Percentiles rank a stretch among this genome's conserved stretches.
Evolutionary conservation across 176 grass and related monocot species (phyloP).

Genomic region (Triticum monococcum): DNA sequence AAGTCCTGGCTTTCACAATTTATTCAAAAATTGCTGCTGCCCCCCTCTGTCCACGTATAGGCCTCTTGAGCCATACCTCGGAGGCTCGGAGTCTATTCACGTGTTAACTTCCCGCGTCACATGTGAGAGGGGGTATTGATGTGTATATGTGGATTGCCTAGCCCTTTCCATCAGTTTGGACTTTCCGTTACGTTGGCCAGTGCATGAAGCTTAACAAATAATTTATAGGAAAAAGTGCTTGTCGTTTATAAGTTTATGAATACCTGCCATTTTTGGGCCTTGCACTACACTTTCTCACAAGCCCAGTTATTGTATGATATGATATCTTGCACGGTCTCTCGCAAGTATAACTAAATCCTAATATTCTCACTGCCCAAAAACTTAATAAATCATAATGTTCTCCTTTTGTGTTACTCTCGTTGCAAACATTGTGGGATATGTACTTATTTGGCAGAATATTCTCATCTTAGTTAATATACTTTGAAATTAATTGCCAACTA

Average conservation of each 20-base stretch:
- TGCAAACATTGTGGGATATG: not conserved
- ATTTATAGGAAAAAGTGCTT: not conserved
- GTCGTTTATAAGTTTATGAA: not conserved
- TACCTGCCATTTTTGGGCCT: not conserved
- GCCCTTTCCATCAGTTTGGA: too few relatives aligned
- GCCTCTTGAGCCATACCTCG: too few relatives aligned
- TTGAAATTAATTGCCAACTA: not conserved
- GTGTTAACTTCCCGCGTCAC: too few relatives aligned
- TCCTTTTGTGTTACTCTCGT: not conserved
- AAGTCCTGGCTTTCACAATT: too few relatives aligned
- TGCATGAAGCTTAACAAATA: too few relatives aligned
- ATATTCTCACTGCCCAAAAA: too few relatives aligned
- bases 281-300: not conserved
- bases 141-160: too few relatives aligned
- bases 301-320: not conserved
- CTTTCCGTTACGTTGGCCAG: too few relatives aligned
- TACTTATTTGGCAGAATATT: not conserved
- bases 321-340: not conserved
- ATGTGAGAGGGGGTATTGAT: too few relatives aligned
- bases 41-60: too few relatives aligned
- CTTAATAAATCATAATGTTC: not conserved
- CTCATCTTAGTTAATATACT: not conserved
- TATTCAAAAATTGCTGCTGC: too few relatives aligned
- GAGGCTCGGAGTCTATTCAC: too few relatives aligned
- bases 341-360: constrained; percentile 1